These are phyloP conservation scores for Corchorus capsularis DNA, from an alignment of 345 rosid genomes.

Conservation along the genomic window DNA sequence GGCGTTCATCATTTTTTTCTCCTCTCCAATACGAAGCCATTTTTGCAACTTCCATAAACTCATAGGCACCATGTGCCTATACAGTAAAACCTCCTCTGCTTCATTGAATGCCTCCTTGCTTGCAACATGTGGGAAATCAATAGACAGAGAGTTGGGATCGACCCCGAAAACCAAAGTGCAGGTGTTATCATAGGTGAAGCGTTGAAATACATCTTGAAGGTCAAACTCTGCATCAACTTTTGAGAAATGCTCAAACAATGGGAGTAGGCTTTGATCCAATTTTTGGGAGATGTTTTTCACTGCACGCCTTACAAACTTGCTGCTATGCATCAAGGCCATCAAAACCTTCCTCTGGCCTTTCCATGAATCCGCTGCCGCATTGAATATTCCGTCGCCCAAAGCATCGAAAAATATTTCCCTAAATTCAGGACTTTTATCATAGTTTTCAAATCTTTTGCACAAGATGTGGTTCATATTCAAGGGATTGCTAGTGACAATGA, in stretches of 20 bases:
- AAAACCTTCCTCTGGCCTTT: constrained; percentile 21
- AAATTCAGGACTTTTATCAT: no score
- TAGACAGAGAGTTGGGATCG: constrained; percentile 26
- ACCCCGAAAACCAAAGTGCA: constrained; percentile 25
- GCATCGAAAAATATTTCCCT: no score
- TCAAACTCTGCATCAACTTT: constrained; percentile 14
- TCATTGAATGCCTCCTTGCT: constrained; percentile 27
- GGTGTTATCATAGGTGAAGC: constrained; percentile 33
- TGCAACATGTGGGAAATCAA: constrained; percentile 22
- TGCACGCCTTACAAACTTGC: neutral
- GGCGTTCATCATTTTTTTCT: constrained; percentile 26
- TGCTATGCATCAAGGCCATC: constrained; percentile 11
- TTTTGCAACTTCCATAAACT: constrained; percentile 25
- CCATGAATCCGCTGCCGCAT: constrained; percentile 23
- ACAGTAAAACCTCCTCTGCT: constrained; percentile 17
- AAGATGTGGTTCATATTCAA: no score
- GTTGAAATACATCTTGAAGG: constrained; percentile 34
- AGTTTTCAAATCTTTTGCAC: no score
- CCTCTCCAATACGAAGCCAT: constrained; percentile 34
- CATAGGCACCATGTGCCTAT: constrained; percentile 16
- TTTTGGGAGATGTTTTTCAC: neutral
- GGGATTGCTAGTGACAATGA: no score
- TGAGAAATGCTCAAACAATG: constrained; percentile 17
- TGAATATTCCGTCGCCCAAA: neutral
- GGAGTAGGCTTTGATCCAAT: constrained; percentile 10